Conservation (phyloP, 176 grass and related monocot species). For the Juncus inflexus region DNA sequence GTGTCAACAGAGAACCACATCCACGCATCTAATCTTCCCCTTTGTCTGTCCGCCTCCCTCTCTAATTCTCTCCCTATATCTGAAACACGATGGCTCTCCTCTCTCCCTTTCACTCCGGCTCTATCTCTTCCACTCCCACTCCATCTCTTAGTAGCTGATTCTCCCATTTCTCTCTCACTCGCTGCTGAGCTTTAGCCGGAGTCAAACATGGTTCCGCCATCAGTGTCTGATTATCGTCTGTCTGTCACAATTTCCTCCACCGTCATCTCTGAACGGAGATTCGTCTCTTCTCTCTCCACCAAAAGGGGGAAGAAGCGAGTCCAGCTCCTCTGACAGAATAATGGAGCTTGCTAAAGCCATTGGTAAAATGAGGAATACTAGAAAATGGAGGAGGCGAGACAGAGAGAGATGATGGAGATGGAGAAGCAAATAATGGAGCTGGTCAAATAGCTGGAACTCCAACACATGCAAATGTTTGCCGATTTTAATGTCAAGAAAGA, state of each 20-base stretch:
- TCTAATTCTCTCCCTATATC: too few relatives aligned
- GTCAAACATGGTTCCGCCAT: too few relatives aligned
- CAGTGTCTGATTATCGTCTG: too few relatives aligned
- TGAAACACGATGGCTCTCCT: too few relatives aligned
- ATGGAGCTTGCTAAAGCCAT: conserved; percentile 68
- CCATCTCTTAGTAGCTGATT: not conserved
- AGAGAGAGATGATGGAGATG: conserved; percentile 66
- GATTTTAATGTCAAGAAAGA: conserved; percentile 74
- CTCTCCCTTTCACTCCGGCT: too few relatives aligned
- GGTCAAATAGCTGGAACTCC: conserved; percentile 66
- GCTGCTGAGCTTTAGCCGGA: too few relatives aligned
- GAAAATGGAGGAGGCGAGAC: conserved; percentile 68
- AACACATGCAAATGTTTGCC: conserved; percentile 83
- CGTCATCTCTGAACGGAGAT: conserved; percentile 39
- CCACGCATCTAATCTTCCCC: too few relatives aligned
- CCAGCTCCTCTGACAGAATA: conserved; percentile 4
- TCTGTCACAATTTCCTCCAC: too few relatives aligned
- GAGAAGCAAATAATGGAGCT: conserved; percentile 76
- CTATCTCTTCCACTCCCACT: too few relatives aligned
- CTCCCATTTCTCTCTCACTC: not conserved
- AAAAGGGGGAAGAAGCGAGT: conserved; percentile 15
- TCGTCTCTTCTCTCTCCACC: conserved; percentile 2
- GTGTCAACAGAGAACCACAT: too few relatives aligned
- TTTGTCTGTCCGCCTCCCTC: too few relatives aligned
- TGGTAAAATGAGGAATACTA: conserved; percentile 75